Percentiles rank a stretch among this genome's conserved stretches.
These are phyloP conservation scores for Berberis thunbergii DNA, from an alignment of 164 flowering plant species.

Conservation along the genomic window DNA sequence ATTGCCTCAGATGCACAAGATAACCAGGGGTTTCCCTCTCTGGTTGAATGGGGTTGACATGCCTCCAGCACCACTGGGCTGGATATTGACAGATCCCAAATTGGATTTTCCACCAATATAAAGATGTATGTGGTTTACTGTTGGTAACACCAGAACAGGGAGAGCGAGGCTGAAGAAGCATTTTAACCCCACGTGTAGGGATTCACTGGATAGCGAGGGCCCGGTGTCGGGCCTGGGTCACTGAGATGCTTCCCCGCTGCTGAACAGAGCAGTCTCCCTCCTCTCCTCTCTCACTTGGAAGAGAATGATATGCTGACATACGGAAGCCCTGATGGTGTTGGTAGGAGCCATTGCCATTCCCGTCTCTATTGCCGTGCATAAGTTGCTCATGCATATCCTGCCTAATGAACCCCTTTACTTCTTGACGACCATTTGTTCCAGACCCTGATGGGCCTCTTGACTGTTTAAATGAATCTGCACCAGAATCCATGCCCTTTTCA, in stretches of 20 bases:
- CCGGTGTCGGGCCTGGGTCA: constrained; percentile 40
- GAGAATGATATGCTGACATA: constrained; percentile 21
- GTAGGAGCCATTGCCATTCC: constrained; percentile 22
- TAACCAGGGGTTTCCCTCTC: constrained; percentile 14
- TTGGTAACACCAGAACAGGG: neutral
- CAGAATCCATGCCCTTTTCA: constrained; percentile 22
- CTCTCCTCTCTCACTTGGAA: constrained; percentile 25
- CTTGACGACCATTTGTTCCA: constrained; percentile 16
- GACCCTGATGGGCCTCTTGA: constrained; percentile 27
- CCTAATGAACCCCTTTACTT: constrained; percentile 12
- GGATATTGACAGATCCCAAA: neutral
- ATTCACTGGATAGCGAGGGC: constrained; percentile 50
- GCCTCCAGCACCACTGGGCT: constrained; percentile 14
- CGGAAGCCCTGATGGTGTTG: constrained; percentile 24
- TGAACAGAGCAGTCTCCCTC: constrained; percentile 44
- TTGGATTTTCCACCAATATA: too few species aligned
- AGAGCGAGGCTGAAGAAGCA: neutral
- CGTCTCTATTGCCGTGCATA: constrained; percentile 14
- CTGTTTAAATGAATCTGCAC: constrained; percentile 15
- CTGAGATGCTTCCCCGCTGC: constrained; percentile 42
- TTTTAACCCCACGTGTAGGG: neutral
- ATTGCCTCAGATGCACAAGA: constrained; percentile 17
- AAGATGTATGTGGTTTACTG: neutral
- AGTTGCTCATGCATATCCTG: constrained; percentile 12
- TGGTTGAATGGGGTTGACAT: constrained; percentile 8